Evolutionary conservation across 177 flowering plant species (phyloP).

Genomic region (Vitis hybrid): DNA sequence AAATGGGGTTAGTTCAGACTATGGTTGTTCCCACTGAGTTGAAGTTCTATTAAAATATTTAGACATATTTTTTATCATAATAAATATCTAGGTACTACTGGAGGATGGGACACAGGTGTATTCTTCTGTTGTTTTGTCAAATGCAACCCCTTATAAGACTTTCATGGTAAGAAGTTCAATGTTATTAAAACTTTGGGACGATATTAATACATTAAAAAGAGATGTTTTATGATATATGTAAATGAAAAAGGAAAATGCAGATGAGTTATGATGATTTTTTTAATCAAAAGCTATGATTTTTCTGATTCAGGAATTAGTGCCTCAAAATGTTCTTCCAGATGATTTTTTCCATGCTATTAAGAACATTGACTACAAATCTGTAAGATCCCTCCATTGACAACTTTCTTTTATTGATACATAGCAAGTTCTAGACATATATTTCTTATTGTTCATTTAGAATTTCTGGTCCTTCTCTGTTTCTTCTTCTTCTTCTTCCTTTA

Average conservation of each 20-base stretch:
- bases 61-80: conserved; percentile 9
- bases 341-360: conserved; percentile 64
- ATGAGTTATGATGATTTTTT: neutral
- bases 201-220: too few relatives aligned
- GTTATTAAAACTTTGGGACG: too few relatives aligned
- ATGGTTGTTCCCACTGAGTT: neutral
- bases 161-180: conserved; percentile 58
- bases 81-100: conserved; percentile 56
- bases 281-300: conserved; percentile 2
- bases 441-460: too few relatives aligned
- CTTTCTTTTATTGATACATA: conserved; percentile 8
- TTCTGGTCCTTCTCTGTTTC: too few relatives aligned
- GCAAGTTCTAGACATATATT: neutral
- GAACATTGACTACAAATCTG: conserved; percentile 82
- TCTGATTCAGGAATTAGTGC: conserved; percentile 68
- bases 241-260: too few relatives aligned
- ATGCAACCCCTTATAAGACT: conserved; percentile 91
- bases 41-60: conserved; percentile 13
- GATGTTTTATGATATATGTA: too few relatives aligned
- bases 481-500: too few relatives aligned
- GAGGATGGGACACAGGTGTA: conserved; percentile 70
- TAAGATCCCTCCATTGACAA: conserved; percentile 30
- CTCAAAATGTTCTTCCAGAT: conserved; percentile 66
- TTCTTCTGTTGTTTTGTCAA: conserved; percentile 81
- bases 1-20: conserved; percentile 61